phyloP scores from a whole-genome alignment of 1,284 basidiomycete species.

The Cryptococcus maquisensis region DNA sequence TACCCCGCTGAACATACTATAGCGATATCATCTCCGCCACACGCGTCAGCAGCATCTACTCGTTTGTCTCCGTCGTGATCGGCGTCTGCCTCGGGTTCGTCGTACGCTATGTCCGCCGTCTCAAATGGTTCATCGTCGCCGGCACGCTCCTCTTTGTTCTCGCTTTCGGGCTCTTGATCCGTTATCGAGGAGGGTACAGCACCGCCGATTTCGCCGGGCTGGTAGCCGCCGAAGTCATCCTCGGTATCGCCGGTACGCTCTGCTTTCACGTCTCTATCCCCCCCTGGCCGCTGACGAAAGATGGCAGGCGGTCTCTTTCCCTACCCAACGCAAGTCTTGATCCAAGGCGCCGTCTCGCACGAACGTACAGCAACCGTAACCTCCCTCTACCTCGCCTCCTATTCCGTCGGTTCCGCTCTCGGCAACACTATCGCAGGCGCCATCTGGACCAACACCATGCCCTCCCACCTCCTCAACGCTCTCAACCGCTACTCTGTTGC shows the following conservation, averaged over 20 bases:
- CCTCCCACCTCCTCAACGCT: slow-evolving; percentile 14
- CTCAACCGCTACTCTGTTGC: slow-evolving; percentile 12
- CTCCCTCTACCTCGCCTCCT: slow-evolving; percentile 46
- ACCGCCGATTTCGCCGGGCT: slow-evolving; percentile 34
- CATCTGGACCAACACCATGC: slow-evolving; percentile 43
- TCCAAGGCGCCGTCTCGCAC: slow-evolving; percentile 48
- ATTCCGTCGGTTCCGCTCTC: slow-evolving; percentile 48
- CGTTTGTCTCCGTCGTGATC: slow-evolving; percentile 45
- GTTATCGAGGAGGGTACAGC: slow-evolving; percentile 44
- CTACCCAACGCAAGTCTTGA: slow-evolving; percentile 43
- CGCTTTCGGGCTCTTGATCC: slow-evolving; percentile 49
- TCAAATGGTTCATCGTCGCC: slow-evolving; percentile 48
- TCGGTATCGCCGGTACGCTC: slow-evolving; percentile 45
- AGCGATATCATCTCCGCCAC: slow-evolving; percentile 38
- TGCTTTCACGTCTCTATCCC: not conserved
- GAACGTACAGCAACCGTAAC: slow-evolving; percentile 48
- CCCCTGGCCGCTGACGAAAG: not conserved
- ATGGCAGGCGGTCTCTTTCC: slow-evolving; percentile 41
- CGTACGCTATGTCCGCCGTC: slow-evolving; percentile 41
- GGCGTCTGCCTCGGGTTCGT: slow-evolving; percentile 46
- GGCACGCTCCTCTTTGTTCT: slow-evolving; percentile 32
- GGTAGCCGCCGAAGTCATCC: slow-evolving; percentile 48
- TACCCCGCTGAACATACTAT: not conserved
- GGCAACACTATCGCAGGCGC: slow-evolving; percentile 49
- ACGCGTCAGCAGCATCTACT: slow-evolving; percentile 48